These are phyloP conservation scores for Pyrenophora teres DNA, from an alignment of 2,329 filamentous ascomycete genomes.

Conservation along the genomic window DNA sequence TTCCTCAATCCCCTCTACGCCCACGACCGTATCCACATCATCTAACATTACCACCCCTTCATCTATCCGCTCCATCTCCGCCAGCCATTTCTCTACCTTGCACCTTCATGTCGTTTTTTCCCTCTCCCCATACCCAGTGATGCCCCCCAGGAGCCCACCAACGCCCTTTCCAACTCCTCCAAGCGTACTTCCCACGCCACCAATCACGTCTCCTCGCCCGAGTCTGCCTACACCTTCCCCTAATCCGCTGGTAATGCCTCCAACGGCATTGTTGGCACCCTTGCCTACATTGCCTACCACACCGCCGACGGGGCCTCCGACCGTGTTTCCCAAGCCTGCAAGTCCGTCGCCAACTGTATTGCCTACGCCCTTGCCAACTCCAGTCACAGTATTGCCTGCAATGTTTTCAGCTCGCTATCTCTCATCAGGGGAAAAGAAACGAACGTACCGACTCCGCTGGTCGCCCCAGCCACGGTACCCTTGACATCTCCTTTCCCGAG, in stretches of 20 bases:
- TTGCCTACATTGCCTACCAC: constrained; percentile 51
- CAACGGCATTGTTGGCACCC: constrained; percentile 49
- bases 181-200: constrained; percentile 49
- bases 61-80: background rate
- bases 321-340: constrained; percentile 45
- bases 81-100: constrained; percentile 20
- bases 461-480: constrained; percentile 46
- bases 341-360: constrained; percentile 46
- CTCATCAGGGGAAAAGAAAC: background rate
- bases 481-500: constrained; percentile 50
- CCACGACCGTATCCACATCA: background rate
- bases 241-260: constrained; percentile 49
- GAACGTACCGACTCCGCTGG: constrained; percentile 37
- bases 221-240: constrained; percentile 54
- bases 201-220: constrained; percentile 52
- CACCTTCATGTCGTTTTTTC: constrained; percentile 26
- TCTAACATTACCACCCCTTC: background rate
- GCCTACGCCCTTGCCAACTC: constrained; percentile 43
- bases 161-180: constrained; percentile 49
- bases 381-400: constrained; percentile 44
- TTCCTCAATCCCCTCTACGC: background rate
- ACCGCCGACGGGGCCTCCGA: constrained; percentile 48
- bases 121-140: constrained; percentile 31
- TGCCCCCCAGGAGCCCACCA: constrained; percentile 43
- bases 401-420: background rate